These are phyloP conservation scores for Chrysanthemum seticuspe DNA, from an alignment of 129 eudicot genomes.

Conservation along the genomic window DNA sequence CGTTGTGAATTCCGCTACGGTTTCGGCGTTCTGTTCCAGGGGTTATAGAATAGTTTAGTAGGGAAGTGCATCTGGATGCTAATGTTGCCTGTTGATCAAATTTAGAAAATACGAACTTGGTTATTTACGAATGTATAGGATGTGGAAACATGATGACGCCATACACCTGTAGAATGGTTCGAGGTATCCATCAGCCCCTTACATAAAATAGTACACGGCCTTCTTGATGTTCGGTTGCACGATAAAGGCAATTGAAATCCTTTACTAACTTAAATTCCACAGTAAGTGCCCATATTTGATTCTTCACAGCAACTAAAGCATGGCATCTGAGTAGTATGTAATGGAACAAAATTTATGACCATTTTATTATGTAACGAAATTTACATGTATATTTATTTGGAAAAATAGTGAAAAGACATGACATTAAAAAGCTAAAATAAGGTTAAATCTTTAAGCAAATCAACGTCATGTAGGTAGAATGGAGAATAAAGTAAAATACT, in stretches of 20 bases:
- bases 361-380: not conserved
- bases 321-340: not conserved
- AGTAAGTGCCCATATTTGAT: too few relatives aligned
- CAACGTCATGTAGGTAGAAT: too few relatives aligned
- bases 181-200: not conserved
- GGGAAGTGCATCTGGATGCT: not conserved
- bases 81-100: not conserved
- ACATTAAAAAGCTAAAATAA: not conserved
- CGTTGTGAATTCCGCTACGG: not conserved
- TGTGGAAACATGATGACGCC: not conserved
- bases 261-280: not conserved
- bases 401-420: not conserved
- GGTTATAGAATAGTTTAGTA: not conserved
- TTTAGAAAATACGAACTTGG: not conserved
- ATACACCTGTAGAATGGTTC: not conserved
- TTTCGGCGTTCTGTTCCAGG: not conserved
- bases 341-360: not conserved
- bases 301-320: not conserved
- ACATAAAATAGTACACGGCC: not conserved
- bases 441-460: not conserved
- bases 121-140: not conserved
- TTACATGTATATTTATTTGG: not conserved
- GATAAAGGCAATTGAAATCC: too few relatives aligned
- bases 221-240: too few relatives aligned
- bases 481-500: too few relatives aligned